A percentile compares a stretch with the other conserved stretches of the same genome.
Evolutionary conservation across 2,329 filamentous ascomycete species (phyloP).

Genomic region (Falciphora oryzae): DNA sequence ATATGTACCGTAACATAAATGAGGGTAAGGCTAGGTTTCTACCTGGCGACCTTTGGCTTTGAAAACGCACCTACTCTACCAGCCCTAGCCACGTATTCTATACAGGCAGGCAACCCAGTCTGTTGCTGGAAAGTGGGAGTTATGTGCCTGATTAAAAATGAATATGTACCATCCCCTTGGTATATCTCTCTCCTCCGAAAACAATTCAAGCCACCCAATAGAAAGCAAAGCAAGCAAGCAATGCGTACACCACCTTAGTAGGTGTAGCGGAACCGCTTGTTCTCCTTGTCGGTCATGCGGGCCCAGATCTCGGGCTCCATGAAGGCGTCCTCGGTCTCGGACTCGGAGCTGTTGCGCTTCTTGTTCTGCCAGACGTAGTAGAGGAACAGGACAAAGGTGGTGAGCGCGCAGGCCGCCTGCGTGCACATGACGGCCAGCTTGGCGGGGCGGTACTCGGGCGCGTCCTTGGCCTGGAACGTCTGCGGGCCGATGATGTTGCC

Average conservation of each 20-base stretch:
- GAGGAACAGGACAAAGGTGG: constrained; percentile 34
- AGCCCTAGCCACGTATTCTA: no score
- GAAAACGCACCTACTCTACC: no score
- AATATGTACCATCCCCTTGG: background rate
- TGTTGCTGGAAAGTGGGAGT: background rate
- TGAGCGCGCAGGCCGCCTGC: constrained; percentile 33
- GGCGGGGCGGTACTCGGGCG: constrained; percentile 55
- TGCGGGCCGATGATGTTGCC: constrained; percentile 52
- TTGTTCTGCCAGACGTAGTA: constrained; percentile 43
- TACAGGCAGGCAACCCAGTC: background rate
- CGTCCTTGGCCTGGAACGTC: constrained; percentile 49
- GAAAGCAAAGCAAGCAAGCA: background rate
- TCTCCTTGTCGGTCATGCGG: constrained; percentile 47
- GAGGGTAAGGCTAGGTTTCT: no score
- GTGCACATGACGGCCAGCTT: constrained; percentile 56
- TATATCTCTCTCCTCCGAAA: background rate
- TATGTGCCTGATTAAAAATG: background rate
- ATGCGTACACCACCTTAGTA: background rate
- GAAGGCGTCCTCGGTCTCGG: constrained; percentile 29
- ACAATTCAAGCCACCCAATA: background rate
- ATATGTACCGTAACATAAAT: no score
- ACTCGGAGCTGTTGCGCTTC: constrained; percentile 19
- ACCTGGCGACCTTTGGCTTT: no score
- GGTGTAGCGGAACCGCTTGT: constrained; percentile 39
- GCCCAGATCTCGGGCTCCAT: constrained; percentile 35